Base-by-base conservation (phyloP, 2,329 filamentous ascomycete species). In the Stachybotrys chlorohalonatus region DNA sequence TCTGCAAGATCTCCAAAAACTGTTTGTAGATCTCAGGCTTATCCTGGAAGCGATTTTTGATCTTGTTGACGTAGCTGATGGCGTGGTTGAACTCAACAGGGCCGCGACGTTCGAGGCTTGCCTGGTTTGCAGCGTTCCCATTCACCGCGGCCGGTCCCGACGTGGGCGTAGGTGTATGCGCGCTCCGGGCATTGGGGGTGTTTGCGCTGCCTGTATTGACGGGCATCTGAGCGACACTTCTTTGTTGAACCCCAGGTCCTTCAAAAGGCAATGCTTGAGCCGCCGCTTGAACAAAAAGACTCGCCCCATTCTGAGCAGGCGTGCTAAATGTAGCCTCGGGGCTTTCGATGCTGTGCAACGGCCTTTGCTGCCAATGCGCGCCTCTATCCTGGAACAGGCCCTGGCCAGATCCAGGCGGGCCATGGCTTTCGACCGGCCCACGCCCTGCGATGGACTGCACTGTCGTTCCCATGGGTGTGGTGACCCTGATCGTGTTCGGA, bases 1-100 rank as follows among this genome's bases (percentile, higher is more conserved):
- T 99, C 72, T 99, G 94, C 49, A 99, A 76, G 51, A 99, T 99
- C 69, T 99, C 94, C 32, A 99, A 80, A 67, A 99, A 99, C 67
- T 99, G 93, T 71, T 99, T 99, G 76, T 99, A 99, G 58, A 99
- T 97, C 69, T 99, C 94, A 7, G 94, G 94, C 60, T 95, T 92
- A 65, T 92, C 87, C 63, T 95, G 87, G 72, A 97, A 99, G 49
- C 94, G 93, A 68, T 97, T 99, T 90, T 99, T 99, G 65, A 99
- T 99, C 75, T 99, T 99, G 69, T 99, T 99, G 54, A 99, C 94
- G 66, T 99, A 99, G 69, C 92, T 97, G 59, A 99, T 99, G 0
- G 94, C 94, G 73, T 99, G 94, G 68, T 99, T 99, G 71, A 99
- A 99, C 67, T 99, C 94, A 16, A 99, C 94, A 1, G 94, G 94